Conservation (phyloP, 768 basidiomycete species). For the Leccinum disarticulatum region DNA sequence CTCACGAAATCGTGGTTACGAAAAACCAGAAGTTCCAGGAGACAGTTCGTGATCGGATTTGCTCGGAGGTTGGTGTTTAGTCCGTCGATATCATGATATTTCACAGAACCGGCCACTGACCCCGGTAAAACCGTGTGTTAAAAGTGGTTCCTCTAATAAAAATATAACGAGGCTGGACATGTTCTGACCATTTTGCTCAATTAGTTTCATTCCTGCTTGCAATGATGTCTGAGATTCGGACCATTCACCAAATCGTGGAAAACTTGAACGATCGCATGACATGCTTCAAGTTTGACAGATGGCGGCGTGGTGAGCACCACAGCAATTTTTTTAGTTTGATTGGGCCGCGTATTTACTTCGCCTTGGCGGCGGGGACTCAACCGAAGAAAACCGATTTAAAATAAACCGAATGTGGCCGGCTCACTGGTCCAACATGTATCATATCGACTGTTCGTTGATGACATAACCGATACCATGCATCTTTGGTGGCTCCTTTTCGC, state of each 20-base stretch:
- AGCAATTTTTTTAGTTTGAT: neutral
- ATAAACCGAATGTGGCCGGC: neutral
- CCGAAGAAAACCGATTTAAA: neutral
- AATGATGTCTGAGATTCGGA: neutral
- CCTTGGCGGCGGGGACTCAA: neutral
- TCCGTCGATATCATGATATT: neutral
- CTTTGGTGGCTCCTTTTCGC: neutral
- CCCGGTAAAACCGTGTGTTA: neutral
- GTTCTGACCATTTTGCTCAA: neutral
- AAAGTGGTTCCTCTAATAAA: neutral
- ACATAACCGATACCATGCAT: neutral
- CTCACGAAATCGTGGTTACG: slow-evolving; percentile 1
- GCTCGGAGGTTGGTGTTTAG: neutral
- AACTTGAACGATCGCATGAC: neutral
- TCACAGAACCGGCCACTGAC: neutral
- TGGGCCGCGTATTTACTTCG: neutral
- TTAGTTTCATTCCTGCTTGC: neutral
- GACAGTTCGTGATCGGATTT: neutral
- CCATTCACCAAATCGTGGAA: neutral
- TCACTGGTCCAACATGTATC: neutral
- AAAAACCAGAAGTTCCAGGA: neutral
- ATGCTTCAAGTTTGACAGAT: neutral
- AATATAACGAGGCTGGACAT: neutral
- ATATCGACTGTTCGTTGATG: neutral
- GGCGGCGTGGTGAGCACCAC: neutral